phyloP scores from a whole-genome alignment of 805 yeast species.

The Tetrapisispora nanseiensis region DNA sequence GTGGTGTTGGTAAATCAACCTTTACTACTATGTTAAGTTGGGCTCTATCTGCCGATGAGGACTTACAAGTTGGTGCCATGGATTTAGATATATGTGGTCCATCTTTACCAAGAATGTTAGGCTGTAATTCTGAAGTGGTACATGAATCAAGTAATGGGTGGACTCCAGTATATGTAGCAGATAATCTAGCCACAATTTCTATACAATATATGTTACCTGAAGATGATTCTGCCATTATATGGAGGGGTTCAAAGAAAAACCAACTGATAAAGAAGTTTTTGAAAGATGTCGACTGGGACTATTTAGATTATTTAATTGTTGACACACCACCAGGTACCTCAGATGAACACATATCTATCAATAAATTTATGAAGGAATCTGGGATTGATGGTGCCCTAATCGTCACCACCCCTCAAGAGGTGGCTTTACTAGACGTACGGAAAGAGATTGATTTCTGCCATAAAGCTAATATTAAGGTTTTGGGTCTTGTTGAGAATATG shows the following conservation, averaged over 20 bases:
- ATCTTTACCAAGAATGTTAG: conserved; percentile 87
- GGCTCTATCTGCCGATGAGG: conserved; percentile 82
- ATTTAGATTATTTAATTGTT: conserved; percentile 72
- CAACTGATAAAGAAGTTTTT: conserved; percentile 87
- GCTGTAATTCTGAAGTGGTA: conserved; percentile 75
- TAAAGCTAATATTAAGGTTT: conserved; percentile 75
- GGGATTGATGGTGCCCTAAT: conserved; percentile 94
- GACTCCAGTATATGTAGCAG: conserved; percentile 94
- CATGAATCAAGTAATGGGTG: conserved; percentile 90
- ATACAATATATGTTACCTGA: conserved; percentile 92
- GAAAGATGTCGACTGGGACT: conserved; percentile 87
- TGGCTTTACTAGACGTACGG: conserved; percentile 86
- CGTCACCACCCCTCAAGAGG: conserved; percentile 97
- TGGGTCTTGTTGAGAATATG: conserved; percentile 96
- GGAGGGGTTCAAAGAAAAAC: conserved; percentile 96
- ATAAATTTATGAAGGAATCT: conserved; percentile 74
- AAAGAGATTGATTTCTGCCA: conserved; percentile 92
- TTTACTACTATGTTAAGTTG: conserved; percentile 93
- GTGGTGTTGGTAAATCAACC: conserved; percentile 97
- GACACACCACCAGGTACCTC: conserved; percentile 99
- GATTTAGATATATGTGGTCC: conserved; percentile 98
- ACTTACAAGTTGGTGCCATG: conserved; percentile 87
- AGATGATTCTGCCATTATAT: conserved; percentile 84
- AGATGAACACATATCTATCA: conserved; percentile 90
- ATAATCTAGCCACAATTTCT: conserved; percentile 90